These are phyloP conservation scores for Claviceps monticola DNA, from an alignment of 2,329 filamentous ascomycete species.

Conservation along the genomic window DNA sequence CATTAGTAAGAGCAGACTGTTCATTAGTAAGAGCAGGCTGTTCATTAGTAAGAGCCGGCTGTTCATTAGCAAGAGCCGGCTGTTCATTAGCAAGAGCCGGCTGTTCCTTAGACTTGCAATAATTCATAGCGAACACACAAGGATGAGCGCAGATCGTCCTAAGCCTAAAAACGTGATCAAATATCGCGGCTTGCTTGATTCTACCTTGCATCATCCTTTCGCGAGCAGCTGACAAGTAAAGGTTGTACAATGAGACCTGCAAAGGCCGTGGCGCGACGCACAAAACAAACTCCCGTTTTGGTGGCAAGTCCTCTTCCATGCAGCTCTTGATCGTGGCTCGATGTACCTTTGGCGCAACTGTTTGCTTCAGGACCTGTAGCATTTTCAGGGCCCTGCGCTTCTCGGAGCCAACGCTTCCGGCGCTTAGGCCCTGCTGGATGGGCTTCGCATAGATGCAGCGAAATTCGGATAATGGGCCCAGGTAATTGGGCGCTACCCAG, in stretches of 20 bases:
- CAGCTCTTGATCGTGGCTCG: slow-evolving; percentile 53
- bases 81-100: background rate
- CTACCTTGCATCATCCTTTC: background rate
- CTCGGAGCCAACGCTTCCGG: slow-evolving; percentile 43
- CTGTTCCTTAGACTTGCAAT: slow-evolving; percentile 1
- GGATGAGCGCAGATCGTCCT: slow-evolving; percentile 39
- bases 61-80: slow-evolving; percentile 2
- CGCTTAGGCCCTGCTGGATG: slow-evolving; percentile 57
- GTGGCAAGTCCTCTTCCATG: slow-evolving; percentile 52
- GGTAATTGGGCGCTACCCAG: slow-evolving; percentile 70
- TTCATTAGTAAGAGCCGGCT: background rate
- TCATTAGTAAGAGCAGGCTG: background rate
- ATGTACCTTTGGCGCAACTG: slow-evolving; percentile 65
- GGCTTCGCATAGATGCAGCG: slow-evolving; percentile 53
- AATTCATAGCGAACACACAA: slow-evolving; percentile 23
- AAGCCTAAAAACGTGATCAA: slow-evolving; percentile 27
- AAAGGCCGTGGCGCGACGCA: slow-evolving; percentile 53
- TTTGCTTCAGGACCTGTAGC: slow-evolving; percentile 55
- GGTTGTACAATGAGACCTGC: slow-evolving; percentile 49
- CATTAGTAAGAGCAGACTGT: slow-evolving; percentile 11
- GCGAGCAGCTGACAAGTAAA: slow-evolving; percentile 23
- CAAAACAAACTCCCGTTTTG: slow-evolving; percentile 72
- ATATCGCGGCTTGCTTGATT: slow-evolving; percentile 12
- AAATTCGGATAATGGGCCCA: slow-evolving; percentile 58
- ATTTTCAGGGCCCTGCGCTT: slow-evolving; percentile 48